A percentile compares a stretch with the other conserved stretches of the same genome.
phyloP scores from a whole-genome alignment of 73 alveolate species.

The Symbiodinium natans region DNA sequence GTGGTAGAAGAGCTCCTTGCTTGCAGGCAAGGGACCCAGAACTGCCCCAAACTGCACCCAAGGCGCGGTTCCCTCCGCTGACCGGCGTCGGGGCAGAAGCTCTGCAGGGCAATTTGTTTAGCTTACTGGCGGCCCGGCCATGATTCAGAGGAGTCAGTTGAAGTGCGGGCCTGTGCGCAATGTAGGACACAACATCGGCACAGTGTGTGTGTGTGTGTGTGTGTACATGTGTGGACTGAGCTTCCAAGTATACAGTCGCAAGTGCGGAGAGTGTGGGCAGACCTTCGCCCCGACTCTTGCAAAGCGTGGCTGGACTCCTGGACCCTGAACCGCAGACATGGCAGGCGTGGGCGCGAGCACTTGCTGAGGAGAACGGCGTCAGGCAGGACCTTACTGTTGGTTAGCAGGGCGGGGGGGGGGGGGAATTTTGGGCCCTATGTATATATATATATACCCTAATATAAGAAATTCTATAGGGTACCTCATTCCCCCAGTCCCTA shows the following conservation, averaged over 20 bases:
- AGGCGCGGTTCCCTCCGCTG: constrained; percentile 60
- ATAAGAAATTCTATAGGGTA: too few species aligned
- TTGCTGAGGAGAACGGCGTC: constrained; percentile 62
- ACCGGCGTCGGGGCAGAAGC: constrained; percentile 69
- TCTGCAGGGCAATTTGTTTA: constrained; percentile 83
- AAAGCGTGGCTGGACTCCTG: too few species aligned
- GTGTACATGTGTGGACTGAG: background rate
- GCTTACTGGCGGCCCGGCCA: constrained; percentile 26
- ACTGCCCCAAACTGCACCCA: background rate
- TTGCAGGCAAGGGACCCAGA: too few species aligned
- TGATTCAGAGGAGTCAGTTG: too few species aligned
- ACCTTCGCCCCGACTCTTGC: background rate
- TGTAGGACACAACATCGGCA: too few species aligned
- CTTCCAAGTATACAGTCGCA: background rate
- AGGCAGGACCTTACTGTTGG: constrained; percentile 1
- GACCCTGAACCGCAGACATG: background rate
- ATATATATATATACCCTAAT: too few species aligned
- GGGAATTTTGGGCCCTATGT: too few species aligned
- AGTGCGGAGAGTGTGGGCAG: background rate
- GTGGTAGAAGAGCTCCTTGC: too few species aligned
- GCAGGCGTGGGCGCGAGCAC: constrained; percentile 59
- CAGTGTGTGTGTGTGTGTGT: background rate
- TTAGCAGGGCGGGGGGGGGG: too few species aligned
- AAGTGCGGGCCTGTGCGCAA: too few species aligned
- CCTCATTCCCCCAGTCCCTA: too few species aligned